A percentile compares a stretch with the other conserved stretches of the same genome.
Conservation (phyloP, 2,329 filamentous ascomycete species). For the Fusarium illudens region DNA sequence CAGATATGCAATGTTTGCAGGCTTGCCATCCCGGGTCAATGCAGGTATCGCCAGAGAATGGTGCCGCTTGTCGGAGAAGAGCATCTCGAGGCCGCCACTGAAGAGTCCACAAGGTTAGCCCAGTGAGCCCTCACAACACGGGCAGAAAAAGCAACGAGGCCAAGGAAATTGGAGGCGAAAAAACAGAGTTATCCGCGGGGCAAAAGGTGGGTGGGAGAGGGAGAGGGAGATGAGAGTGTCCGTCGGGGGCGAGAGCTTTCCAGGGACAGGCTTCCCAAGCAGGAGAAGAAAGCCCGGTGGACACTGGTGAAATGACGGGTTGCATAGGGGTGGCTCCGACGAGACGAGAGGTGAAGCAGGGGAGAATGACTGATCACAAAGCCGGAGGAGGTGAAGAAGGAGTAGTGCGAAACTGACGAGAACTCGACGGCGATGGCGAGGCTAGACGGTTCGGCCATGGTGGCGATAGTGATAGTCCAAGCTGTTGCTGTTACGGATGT, state of each 20-base stretch:
- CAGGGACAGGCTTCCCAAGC: constrained; percentile 30
- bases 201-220: too few species aligned
- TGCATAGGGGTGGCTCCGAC: constrained; percentile 2
- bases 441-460: constrained; percentile 39
- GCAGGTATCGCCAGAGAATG: constrained; percentile 75
- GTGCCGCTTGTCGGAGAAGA: constrained; percentile 84
- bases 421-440: constrained; percentile 78
- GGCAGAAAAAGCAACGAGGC: constrained; percentile 12
- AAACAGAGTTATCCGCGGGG: not conserved
- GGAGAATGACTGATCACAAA: constrained; percentile 40
- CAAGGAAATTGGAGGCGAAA: constrained; percentile 4
- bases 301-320: constrained; percentile 16
- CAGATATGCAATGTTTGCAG: constrained; percentile 76
- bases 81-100: constrained; percentile 91
- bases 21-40: constrained; percentile 64
- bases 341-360: constrained; percentile 14
- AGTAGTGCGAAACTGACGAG: constrained; percentile 51
- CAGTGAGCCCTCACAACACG: constrained; percentile 1
- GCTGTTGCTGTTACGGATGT: not conserved
- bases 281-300: constrained; percentile 9
- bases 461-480: constrained; percentile 5
- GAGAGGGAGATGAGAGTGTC: constrained; percentile 18
- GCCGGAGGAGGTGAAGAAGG: not conserved
- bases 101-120: constrained; percentile 31
- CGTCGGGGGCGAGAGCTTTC: constrained; percentile 1